Base-by-base conservation (phyloP, 129 eudicot species). In the Tanacetum coccineum region DNA sequence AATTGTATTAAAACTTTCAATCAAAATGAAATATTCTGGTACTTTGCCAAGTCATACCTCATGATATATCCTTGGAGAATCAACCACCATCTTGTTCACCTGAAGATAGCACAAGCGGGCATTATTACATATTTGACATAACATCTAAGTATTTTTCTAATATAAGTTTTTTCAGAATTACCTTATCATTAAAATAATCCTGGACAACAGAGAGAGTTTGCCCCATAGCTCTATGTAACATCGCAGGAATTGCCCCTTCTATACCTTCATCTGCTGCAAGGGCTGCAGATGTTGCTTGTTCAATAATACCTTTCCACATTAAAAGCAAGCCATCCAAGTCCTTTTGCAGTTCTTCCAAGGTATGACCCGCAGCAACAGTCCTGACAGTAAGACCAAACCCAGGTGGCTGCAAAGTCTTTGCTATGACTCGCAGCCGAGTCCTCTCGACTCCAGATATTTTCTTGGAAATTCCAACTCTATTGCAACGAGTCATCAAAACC, bases 231-330 rank as follows among this genome's bases (percentile, higher is more conserved):
- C 81, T 82, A 70, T 94, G 93, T 81, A 94, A 78, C 80, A 94
- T 70, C 68, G 86, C 95, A 69, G 97, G 97, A 81, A 87, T 80
- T 66, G 97, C 92, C 51, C 97, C 95, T 70, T 87, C 90, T 21
- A 94, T 88, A 40, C 97, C 99, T 85, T 94, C 99, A 81, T 94
- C 97, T 15, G 97, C 95, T 22, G 98, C 98, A 82, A 88, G 98
- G 49, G 95, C 92, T 22, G 95, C 95, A 71, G 97, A 89, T 80
- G 87, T 94, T 52, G 97, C 99, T 79, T 87, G 86, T 70, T 89
- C 97, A 28, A 85, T 63, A 32, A 89, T 94, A 69, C 57, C 78
- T 83, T 83, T 94, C 99, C 99, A 94, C 69, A 96, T 81, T 26
- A 81, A 82, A 68, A 94, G 94, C 85, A 94, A 79, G 14, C 97